Conservation (phyloP, 495 filamentous ascomycete species). For the Daldinia caldariorum region DNA sequence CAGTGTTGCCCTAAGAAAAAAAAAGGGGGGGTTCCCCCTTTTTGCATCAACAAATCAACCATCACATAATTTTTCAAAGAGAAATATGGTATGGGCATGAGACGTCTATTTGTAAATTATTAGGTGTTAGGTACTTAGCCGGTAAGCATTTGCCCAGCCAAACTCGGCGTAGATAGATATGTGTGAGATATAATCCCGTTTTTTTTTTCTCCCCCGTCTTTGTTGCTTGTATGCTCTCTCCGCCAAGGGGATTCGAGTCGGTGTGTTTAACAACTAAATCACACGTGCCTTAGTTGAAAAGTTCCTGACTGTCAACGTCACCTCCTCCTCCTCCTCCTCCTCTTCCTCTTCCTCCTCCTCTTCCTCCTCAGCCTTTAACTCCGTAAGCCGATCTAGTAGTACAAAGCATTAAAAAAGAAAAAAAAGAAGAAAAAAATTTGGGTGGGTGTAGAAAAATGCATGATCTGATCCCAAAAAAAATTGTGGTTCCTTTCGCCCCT, state of each 20-base stretch:
- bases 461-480: background rate
- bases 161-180: background rate
- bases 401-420: conserved; percentile 22
- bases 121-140: conserved; percentile 4
- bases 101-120: conserved; percentile 2
- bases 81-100: background rate
- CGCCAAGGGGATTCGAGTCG: background rate
- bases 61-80: background rate
- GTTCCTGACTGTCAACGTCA: conserved; percentile 23
- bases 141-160: conserved; percentile 5
- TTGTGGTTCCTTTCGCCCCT: background rate
- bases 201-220: background rate
- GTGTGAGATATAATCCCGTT: background rate
- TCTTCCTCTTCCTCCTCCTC: no score
- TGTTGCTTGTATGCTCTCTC: background rate
- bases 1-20: background rate
- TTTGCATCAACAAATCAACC: background rate
- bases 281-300: conserved; percentile 11
- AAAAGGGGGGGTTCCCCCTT: background rate
- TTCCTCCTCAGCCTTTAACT: conserved; percentile 19
- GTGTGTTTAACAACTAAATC: conserved; percentile 7
- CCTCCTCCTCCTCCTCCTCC: background rate
- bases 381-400: conserved; percentile 27
- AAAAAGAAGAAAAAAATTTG: background rate
- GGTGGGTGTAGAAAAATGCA: conserved; percentile 1